Conservation (phyloP, 2,329 filamentous ascomycete genomes). For the Ophiostoma piceae region DNA sequence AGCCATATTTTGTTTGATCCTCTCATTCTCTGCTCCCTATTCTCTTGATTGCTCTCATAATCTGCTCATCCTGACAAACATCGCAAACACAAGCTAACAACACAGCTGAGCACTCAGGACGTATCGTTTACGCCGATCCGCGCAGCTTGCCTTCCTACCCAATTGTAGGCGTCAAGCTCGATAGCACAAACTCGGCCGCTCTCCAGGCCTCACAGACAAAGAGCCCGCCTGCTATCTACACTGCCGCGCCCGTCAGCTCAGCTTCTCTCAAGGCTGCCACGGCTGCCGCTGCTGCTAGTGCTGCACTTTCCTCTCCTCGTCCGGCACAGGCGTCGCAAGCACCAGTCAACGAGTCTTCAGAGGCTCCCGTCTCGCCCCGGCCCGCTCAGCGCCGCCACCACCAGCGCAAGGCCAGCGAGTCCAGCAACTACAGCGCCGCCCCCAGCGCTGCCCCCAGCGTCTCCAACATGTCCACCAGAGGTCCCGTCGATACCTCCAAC, state of each 20-base stretch:
- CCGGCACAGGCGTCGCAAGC: background rate
- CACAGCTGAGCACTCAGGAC: conserved; percentile 31
- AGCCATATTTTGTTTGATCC: background rate
- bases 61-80: background rate
- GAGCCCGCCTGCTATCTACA: conserved; percentile 20
- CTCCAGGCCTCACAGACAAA: conserved; percentile 14
- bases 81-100: background rate
- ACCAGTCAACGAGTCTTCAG: background rate
- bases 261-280: conserved; percentile 25
- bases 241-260: conserved; percentile 18
- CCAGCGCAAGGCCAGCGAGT: conserved; percentile 35
- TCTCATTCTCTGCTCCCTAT: background rate
- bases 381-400: conserved; percentile 37
- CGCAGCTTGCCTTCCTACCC: conserved; percentile 71
- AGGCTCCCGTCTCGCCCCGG: background rate
- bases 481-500: conserved; percentile 26
- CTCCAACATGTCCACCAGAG: conserved; percentile 55
- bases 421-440: background rate
- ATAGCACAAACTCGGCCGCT: conserved; percentile 29
- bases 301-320: conserved; percentile 15
- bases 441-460: conserved; percentile 28
- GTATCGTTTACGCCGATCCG: conserved; percentile 65
- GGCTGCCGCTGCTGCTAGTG: conserved; percentile 24
- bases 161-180: conserved; percentile 54
- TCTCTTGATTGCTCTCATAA: background rate